A percentile compares a stretch with the other conserved stretches of the same genome.
These are phyloP conservation scores for Metarhizium guizhouense DNA, from an alignment of 2,329 filamentous ascomycete species.

Conservation along the genomic window DNA sequence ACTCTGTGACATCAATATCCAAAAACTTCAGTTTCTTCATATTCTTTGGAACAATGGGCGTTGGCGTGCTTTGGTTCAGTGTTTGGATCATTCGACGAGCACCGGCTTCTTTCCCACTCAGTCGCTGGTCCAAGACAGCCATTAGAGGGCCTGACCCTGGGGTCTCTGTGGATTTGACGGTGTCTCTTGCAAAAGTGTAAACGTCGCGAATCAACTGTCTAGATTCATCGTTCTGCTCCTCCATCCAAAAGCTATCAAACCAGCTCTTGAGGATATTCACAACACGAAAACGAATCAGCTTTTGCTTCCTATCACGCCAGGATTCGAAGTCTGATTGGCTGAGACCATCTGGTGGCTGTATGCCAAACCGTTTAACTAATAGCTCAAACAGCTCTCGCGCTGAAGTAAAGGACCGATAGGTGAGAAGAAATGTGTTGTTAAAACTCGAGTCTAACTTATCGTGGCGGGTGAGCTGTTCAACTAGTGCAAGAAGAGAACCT, in stretches of 20 bases:
- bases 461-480: conserved; percentile 91
- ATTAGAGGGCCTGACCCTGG: conserved; percentile 79
- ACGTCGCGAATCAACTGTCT: conserved; percentile 81
- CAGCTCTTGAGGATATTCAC: conserved; percentile 97
- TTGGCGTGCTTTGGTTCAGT: conserved; percentile 69
- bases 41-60: conserved; percentile 92
- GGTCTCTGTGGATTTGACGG: conserved; percentile 86
- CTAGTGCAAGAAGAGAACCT: conserved; percentile 78
- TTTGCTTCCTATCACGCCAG: conserved; percentile 93
- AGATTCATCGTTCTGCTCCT: conserved; percentile 75
- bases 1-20: conserved; percentile 91
- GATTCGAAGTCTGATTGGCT: conserved; percentile 66
- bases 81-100: conserved; percentile 83
- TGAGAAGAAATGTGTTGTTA: conserved; percentile 95
- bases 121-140: conserved; percentile 77
- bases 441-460: conserved; percentile 93
- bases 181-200: conserved; percentile 83
- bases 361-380: conserved; percentile 81
- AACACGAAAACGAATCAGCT: conserved; percentile 88
- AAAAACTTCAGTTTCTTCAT: conserved; percentile 99
- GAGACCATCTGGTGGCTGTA: conserved; percentile 82
- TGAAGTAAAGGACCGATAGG: conserved; percentile 89
- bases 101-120: conserved; percentile 79
- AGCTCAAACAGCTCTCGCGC: conserved; percentile 88
- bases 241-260: conserved; percentile 99